phyloP scores from a whole-genome alignment of 768 basidiomycete species.

The Naganishia antarctica region DNA sequence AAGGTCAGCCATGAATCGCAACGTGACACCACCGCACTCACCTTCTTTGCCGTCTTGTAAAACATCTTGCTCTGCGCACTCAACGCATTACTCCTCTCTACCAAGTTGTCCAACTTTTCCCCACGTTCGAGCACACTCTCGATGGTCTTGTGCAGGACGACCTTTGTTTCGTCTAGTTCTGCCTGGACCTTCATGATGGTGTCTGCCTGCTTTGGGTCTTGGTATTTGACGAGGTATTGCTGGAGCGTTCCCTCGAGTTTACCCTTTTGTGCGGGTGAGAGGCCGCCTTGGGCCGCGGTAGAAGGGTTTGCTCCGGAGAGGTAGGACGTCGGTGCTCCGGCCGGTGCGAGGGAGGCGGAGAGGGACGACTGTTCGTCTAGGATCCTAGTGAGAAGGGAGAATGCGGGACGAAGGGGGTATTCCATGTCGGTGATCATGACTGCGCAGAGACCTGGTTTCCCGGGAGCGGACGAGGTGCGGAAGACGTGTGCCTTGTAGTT shows the following conservation, averaged over 20 bases:
- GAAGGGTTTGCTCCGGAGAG: slow-evolving; percentile 44
- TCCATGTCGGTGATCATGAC: slow-evolving; percentile 92
- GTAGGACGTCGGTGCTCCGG: slow-evolving; percentile 20
- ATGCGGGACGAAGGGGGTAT: slow-evolving; percentile 93
- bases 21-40: slow-evolving; percentile 47
- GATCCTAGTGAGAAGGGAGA: slow-evolving; percentile 86
- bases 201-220: slow-evolving; percentile 95
- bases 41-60: slow-evolving; percentile 99
- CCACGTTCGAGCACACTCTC: slow-evolving; percentile 93
- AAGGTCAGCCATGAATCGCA: slow-evolving; percentile 26
- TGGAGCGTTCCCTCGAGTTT: slow-evolving; percentile 50
- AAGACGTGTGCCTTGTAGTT: slow-evolving; percentile 89
- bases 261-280: slow-evolving; percentile 64
- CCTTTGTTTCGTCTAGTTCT: slow-evolving; percentile 98
- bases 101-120: slow-evolving; percentile 91
- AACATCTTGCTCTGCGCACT: slow-evolving; percentile 94
- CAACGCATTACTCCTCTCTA: slow-evolving; percentile 83
- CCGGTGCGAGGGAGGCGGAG: slow-evolving; percentile 51
- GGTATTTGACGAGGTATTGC: slow-evolving; percentile 80
- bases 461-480: slow-evolving; percentile 69
- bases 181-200: slow-evolving; percentile 97
- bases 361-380: slow-evolving; percentile 85
- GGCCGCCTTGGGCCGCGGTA: slow-evolving; percentile 54
- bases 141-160: slow-evolving; percentile 97
- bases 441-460: slow-evolving; percentile 57